phyloP scores from a whole-genome alignment of 345 rosid species.

The Hirschfeldia incana region DNA sequence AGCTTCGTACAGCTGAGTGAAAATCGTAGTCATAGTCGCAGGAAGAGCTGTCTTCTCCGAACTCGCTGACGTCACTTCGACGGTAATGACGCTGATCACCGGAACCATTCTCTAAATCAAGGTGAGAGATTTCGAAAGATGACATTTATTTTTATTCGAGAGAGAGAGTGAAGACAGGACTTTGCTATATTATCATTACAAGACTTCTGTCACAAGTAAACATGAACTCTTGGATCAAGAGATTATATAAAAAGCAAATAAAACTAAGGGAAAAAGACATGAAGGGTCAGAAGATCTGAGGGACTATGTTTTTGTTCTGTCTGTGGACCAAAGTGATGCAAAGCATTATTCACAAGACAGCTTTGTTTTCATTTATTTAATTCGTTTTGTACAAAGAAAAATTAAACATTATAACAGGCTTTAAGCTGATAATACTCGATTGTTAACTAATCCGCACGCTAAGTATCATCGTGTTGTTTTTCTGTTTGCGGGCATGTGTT shows the following conservation, averaged over 20 bases:
- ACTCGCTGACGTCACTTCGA: conserved; percentile 30
- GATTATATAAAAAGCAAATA: conserved; percentile 20
- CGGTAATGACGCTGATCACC: conserved; percentile 23
- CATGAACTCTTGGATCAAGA: conserved; percentile 41
- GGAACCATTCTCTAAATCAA: conserved; percentile 33
- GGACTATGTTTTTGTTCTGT: conserved; percentile 38
- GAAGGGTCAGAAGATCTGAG: conserved; percentile 25
- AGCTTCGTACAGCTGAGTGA: conserved; percentile 43
- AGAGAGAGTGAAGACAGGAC: conserved; percentile 14
- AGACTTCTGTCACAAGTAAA: conserved; percentile 43
- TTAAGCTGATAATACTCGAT: conserved; percentile 38
- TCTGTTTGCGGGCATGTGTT: conserved; percentile 6
- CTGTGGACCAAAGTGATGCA: conserved; percentile 34
- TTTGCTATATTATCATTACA: conserved; percentile 29
- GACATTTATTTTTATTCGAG: conserved; percentile 26
- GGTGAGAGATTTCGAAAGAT: conserved; percentile 28
- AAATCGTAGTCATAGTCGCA: conserved; percentile 40
- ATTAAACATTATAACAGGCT: conserved; percentile 28
- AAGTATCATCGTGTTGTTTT: conserved; percentile 40
- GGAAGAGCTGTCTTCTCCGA: conserved; percentile 37
- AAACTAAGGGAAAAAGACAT: background rate
- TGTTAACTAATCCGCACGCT: conserved; percentile 43
- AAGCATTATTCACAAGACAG: conserved; percentile 26
- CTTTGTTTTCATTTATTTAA: conserved; percentile 12
- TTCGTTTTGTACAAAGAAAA: background rate